These are phyloP conservation scores for Wallacemonas sp. DNA, from an alignment of 208 protist species.

Conservation along the genomic window DNA sequence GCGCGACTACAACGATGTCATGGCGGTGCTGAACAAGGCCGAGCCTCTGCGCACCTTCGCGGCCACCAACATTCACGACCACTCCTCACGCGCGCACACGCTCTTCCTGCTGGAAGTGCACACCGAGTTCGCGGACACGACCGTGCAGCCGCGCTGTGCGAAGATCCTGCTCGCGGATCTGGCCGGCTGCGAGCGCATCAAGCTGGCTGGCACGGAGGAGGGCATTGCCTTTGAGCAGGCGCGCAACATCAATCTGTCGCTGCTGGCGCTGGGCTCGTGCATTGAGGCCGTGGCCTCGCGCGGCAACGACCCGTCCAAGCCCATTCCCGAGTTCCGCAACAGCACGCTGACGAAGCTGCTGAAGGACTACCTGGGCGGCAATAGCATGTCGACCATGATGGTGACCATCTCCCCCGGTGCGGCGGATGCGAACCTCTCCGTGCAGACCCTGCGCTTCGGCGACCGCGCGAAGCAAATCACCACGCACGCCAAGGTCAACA, in stretches of 20 bases:
- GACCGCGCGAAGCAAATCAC: conserved; percentile 88
- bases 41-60: conserved; percentile 88
- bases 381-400: conserved; percentile 83
- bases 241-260: conserved; percentile 84
- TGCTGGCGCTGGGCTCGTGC: conserved; percentile 77
- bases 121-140: conserved; percentile 26
- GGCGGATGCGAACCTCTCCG: conserved; percentile 71
- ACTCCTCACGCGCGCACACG: conserved; percentile 83
- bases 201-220: conserved; percentile 69
- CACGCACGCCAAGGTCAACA: conserved; percentile 80
- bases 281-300: conserved; percentile 77
- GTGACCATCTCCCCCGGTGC: conserved; percentile 73
- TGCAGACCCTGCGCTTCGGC: conserved; percentile 86
- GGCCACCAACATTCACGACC: conserved; percentile 85
- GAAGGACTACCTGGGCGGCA: conserved; percentile 87
- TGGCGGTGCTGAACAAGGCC: conserved; percentile 81
- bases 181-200: conserved; percentile 82
- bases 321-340: conserved; percentile 83
- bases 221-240: conserved; percentile 80
- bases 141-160: conserved; percentile 40
- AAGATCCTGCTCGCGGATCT: conserved; percentile 84
- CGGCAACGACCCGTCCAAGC: conserved; percentile 29
- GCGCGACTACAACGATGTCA: conserved; percentile 79
- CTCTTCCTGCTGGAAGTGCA: conserved; percentile 80
- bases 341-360: conserved; percentile 86